Conservation (phyloP, 2,329 filamentous ascomycete species). For the Stachybotrys elegans region DNA sequence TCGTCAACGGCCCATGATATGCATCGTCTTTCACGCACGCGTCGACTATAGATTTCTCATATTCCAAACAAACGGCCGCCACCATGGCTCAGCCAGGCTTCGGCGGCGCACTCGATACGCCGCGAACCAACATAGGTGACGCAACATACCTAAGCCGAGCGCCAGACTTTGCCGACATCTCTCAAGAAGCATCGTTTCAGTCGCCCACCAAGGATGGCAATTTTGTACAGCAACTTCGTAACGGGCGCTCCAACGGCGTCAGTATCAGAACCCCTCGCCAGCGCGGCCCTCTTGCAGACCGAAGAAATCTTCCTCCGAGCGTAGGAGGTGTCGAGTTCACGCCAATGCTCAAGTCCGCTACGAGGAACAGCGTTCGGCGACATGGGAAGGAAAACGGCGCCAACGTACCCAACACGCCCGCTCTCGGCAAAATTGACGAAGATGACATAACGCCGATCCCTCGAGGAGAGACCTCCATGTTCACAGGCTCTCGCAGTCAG, state of each 20-base stretch:
- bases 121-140: conserved; percentile 79
- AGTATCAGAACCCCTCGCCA: conserved; percentile 70
- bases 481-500: conserved; percentile 60
- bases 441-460: conserved; percentile 74
- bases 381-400: conserved; percentile 59
- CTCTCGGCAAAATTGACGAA: conserved; percentile 60
- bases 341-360: conserved; percentile 80
- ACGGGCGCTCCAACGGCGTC: conserved; percentile 52
- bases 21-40: too few relatives aligned
- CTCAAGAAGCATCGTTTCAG: conserved; percentile 81
- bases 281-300: conserved; percentile 63
- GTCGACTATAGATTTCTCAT: too few relatives aligned
- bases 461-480: conserved; percentile 66
- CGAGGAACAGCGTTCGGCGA: conserved; percentile 63
- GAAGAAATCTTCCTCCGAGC: conserved; percentile 64
- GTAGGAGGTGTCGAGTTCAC: conserved; percentile 80
- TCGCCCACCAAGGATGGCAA: conserved; percentile 68
- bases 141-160: conserved; percentile 69
- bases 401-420: conserved; percentile 62
- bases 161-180: conserved; percentile 71
- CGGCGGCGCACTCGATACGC: conserved; percentile 69
- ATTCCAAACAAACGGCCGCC: too few relatives aligned
- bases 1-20: too few relatives aligned
- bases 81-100: conserved; percentile 61
- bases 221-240: conserved; percentile 68